Base-by-base conservation (phyloP, 2,329 filamentous ascomycete genomes). In the Monilinia polystroma region DNA sequence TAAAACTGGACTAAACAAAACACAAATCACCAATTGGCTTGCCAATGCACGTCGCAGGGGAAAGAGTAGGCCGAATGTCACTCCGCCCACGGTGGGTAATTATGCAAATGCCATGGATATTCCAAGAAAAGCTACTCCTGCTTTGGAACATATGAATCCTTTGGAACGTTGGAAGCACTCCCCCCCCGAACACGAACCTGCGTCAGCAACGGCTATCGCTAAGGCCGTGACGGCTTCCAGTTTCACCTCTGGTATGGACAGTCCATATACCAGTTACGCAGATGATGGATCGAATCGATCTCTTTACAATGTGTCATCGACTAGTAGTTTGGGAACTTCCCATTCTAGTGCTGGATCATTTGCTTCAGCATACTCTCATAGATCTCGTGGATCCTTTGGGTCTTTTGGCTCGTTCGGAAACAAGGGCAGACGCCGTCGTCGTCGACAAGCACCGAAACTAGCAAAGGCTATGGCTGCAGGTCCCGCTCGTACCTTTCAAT, bases 21-120 rank as follows among this genome's bases (percentile, higher is more conserved):
- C 84, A 18, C 93, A 97, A 75, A 94, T 97, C 72, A 89, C 89
- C 14, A 96, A 96, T 76, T 97, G 93, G 93, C 86, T 97, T 57
- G 93, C 93, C 68, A 97, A 97, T 77, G 92, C 92, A 67, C 87
- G 93, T 54, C 87, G 93, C 66, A 85, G 93, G 69, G 89, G 91
- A 73, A 97, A 96, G 80, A 87, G 90, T 65, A 86, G 88, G 58
- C 82, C 85, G 2, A 87, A 86, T 57, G 84, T 89, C 70, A 86
- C 84, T 23, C 93, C 91, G 5, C 90, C 92, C 0, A 89, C 71
- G 56, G 84, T 86, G 35, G 84, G 82, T 69, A 84, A 84, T 14
- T 84, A 85, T 66, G 84, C 84, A 26, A 81, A 82, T 66, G 86
- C 88, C 6, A 88, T 96, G 69, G 87, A 93, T 70, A 93, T 96